Evolutionary conservation across 352 stramenopile genomes (phyloP).

Genomic region (Phytopythium boreale): DNA sequence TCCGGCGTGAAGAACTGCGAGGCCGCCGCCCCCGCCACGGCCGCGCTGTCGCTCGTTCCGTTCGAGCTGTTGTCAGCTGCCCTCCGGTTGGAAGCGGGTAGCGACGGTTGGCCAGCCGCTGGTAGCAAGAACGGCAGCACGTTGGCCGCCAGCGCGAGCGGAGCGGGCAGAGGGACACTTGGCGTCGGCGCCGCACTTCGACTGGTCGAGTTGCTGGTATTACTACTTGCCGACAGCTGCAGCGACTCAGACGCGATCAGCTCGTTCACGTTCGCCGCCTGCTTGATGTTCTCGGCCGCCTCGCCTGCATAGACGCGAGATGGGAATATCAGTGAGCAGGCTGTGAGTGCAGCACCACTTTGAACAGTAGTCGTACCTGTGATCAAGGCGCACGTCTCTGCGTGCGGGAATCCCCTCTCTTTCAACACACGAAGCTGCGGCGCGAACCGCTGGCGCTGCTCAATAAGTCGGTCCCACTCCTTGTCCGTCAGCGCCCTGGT

Average conservation of each 20-base stretch:
- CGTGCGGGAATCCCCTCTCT: conserved; percentile 24
- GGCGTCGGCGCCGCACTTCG: background rate
- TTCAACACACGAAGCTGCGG: conserved; percentile 21
- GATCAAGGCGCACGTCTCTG: conserved; percentile 27
- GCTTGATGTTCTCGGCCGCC: conserved; percentile 7
- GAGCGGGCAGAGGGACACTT: conserved; percentile 11
- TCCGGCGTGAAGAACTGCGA: conserved; percentile 25
- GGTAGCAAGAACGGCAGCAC: conserved; percentile 32
- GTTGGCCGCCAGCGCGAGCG: conserved; percentile 18
- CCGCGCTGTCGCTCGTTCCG: background rate
- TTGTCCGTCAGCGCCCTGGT: conserved; percentile 13
- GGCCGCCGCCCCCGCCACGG: background rate
- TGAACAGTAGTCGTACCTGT: conserved; percentile 14
- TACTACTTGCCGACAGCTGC: background rate
- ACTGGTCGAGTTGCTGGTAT: background rate
- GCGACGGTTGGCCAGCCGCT: conserved; percentile 10
- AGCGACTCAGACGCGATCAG: conserved; percentile 13
- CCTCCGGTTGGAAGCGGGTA: conserved; percentile 7
- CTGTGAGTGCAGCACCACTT: background rate
- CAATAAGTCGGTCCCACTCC: conserved; percentile 28
- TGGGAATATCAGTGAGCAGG: background rate
- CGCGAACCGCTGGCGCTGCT: conserved; percentile 21
- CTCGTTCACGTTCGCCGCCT: conserved; percentile 14
- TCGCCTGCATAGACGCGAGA: conserved; percentile 12
- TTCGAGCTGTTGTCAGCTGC: conserved; percentile 7